Percentiles rank a stretch among this genome's conserved stretches.
Conservation (phyloP, 2,329 filamentous ascomycete genomes). For the Pseudopyrenochaeta lycopersici region DNA sequence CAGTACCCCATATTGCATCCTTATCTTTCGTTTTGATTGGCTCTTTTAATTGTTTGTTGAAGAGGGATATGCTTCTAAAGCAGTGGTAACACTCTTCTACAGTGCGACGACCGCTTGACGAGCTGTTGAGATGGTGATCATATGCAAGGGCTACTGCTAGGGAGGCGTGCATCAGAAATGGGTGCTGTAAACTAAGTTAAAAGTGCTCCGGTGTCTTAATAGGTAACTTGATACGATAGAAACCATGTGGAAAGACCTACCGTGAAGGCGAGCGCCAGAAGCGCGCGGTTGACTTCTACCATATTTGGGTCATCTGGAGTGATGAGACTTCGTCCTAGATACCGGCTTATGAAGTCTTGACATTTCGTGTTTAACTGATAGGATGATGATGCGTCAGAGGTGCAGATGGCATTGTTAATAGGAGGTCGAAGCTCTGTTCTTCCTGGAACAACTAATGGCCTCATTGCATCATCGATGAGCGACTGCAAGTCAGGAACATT, state of each 20-base stretch:
- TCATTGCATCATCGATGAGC: not conserved
- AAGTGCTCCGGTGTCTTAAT: not conserved
- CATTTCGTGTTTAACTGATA: not conserved
- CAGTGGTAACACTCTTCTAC: not conserved
- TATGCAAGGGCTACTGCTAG: slow-evolving; percentile 1
- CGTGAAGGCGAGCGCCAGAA: not conserved
- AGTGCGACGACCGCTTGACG: not conserved
- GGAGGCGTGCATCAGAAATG: slow-evolving; percentile 4
- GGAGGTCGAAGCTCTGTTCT: not conserved
- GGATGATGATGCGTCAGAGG: not conserved
- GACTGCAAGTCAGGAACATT: slow-evolving; percentile 1
- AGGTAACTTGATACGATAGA: not conserved
- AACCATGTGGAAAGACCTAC: not conserved
- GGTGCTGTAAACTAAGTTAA: not conserved
- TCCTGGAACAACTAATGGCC: not conserved
- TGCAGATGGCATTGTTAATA: not conserved
- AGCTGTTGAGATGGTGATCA: not conserved
- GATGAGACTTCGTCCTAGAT: slow-evolving; percentile 1
- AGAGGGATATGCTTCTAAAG: not conserved
- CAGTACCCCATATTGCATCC: slow-evolving; percentile 3
- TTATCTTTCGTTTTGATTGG: not conserved
- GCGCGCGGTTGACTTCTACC: not conserved
- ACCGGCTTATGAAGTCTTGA: slow-evolving; percentile 5
- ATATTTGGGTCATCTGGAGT: not conserved
- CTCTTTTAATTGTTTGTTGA: not conserved